A percentile compares a stretch with the other conserved stretches of the same genome.
Evolutionary conservation across 1,139 yeast genomes (phyloP).

Genomic region (Pichia norvegensis): DNA sequence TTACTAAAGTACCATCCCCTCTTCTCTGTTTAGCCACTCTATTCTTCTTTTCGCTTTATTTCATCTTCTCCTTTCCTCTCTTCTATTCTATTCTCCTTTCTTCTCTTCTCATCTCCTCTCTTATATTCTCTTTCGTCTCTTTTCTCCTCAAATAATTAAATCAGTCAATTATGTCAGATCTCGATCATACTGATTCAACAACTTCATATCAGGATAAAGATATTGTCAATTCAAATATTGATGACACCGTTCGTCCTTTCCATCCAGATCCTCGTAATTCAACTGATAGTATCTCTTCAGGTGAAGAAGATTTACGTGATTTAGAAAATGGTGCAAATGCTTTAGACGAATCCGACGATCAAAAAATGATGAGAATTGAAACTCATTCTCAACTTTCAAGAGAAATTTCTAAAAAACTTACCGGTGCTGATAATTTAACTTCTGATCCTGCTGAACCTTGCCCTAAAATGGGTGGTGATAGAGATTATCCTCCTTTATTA

Average conservation of each 20-base stretch:
- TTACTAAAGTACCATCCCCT: too few species aligned
- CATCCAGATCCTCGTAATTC: background rate
- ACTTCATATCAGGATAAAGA: background rate
- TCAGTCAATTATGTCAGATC: too few species aligned
- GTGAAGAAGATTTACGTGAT: background rate
- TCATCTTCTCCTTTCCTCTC: background rate
- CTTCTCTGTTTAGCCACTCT: too few species aligned
- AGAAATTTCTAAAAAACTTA: conserved; percentile 25
- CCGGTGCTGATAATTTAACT: conserved; percentile 23
- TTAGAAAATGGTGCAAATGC: conserved; percentile 6
- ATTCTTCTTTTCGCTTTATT: too few species aligned
- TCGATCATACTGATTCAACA: background rate
- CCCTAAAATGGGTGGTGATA: conserved; percentile 53
- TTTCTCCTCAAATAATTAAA: background rate
- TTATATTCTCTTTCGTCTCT: background rate
- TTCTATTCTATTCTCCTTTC: background rate
- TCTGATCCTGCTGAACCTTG: conserved; percentile 26
- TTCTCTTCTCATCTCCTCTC: background rate
- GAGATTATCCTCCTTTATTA: conserved; percentile 44
- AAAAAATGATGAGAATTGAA: conserved; percentile 15
- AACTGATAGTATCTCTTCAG: background rate
- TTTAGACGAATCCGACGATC: conserved; percentile 8
- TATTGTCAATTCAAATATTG: background rate
- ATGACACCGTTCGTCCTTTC: background rate
- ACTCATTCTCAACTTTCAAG: conserved; percentile 19